These are phyloP conservation scores for Schwanniomyces etchellsii DNA, from an alignment of 1,139 yeast genomes.

Conservation along the genomic window DNA sequence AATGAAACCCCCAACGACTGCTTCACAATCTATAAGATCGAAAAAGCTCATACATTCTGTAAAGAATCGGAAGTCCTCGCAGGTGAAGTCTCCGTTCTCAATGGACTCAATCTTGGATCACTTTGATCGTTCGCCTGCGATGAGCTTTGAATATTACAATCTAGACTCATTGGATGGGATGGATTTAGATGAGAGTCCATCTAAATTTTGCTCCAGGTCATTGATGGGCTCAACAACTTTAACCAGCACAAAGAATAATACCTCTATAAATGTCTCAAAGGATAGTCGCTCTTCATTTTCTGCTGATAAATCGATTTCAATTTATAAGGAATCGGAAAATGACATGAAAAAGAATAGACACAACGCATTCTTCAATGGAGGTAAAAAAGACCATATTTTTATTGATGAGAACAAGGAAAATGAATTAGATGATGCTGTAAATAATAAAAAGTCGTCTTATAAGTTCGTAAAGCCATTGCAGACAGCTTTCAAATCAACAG, in stretches of 20 bases:
- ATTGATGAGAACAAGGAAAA: too few relatives aligned
- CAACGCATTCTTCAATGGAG: too few relatives aligned
- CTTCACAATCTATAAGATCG: background rate
- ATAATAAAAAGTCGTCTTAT: constrained; percentile 35
- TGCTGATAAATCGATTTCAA: constrained; percentile 12
- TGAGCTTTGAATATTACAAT: constrained; percentile 23
- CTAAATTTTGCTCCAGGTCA: constrained; percentile 1
- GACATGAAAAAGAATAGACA: constrained; percentile 4
- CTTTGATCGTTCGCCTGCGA: constrained; percentile 3
- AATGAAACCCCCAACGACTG: background rate
- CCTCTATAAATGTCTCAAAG: too few relatives aligned
- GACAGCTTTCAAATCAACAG: constrained; percentile 76
- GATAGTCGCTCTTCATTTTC: too few relatives aligned
- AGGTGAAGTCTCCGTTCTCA: background rate
- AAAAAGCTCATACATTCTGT: background rate
- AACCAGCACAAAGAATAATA: too few relatives aligned
- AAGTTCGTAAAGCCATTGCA: constrained; percentile 78
- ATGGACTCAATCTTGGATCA: background rate
- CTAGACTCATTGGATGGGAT: constrained; percentile 24
- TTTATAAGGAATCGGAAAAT: constrained; percentile 14
- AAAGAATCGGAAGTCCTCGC: background rate
- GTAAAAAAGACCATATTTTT: too few relatives aligned
- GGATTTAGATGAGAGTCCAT: constrained; percentile 14
- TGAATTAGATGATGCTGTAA: too few relatives aligned
- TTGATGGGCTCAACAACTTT: background rate